Evolutionary conservation across 495 filamentous ascomycete genomes (phyloP).

Genomic region (Aspergillus kassunensis): DNA sequence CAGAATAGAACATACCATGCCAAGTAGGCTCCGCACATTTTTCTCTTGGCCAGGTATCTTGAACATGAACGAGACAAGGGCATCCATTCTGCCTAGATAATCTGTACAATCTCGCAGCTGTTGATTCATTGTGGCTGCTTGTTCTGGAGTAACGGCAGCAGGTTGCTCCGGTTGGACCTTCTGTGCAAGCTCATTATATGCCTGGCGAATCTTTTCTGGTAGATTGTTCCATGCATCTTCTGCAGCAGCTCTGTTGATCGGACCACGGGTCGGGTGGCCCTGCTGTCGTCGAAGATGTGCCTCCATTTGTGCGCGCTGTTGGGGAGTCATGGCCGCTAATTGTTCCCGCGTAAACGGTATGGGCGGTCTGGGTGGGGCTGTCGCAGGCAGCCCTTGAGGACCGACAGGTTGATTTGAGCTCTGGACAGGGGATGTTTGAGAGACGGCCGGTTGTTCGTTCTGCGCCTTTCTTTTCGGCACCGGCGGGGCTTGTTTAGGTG

Average conservation of each 20-base stretch:
- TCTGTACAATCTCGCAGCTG: constrained; percentile 41
- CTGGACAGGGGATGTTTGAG: constrained; percentile 41
- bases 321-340: constrained; percentile 46
- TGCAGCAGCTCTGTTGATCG: constrained; percentile 28
- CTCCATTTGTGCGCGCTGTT: constrained; percentile 46
- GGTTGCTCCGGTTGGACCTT: constrained; percentile 27
- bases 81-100: constrained; percentile 38
- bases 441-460: constrained; percentile 60
- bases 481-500: constrained; percentile 23
- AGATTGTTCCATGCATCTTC: constrained; percentile 40
- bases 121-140: constrained; percentile 45
- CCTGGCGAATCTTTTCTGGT: constrained; percentile 33
- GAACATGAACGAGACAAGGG: constrained; percentile 36
- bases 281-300: constrained; percentile 34
- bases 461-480: constrained; percentile 53
- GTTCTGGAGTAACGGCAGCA: constrained; percentile 36
- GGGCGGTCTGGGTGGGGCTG: constrained; percentile 32
- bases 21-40: constrained; percentile 38
- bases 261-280: constrained; percentile 23
- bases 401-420: constrained; percentile 25
- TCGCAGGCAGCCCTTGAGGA: constrained; percentile 27
- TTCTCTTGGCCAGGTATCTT: constrained; percentile 40
- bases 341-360: constrained; percentile 45
- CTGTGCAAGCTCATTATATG: constrained; percentile 38
- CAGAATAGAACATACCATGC: constrained; percentile 31